Conservation (phyloP, 805 yeast genomes). For the Kazachstania bromeliacearum region DNA sequence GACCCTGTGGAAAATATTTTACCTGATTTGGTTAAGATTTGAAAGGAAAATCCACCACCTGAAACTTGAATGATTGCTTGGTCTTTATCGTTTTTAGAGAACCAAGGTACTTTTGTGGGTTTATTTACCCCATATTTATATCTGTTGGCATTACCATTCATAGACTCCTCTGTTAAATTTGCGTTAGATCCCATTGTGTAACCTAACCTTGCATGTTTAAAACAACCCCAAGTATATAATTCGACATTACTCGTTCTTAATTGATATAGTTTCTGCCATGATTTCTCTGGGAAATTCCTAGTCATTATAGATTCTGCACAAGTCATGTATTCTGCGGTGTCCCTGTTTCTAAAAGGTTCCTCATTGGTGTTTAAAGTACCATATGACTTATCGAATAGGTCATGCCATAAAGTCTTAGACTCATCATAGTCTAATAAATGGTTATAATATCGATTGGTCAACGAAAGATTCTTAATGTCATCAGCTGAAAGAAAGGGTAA, state of each 20-base stretch:
- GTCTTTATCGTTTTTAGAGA: conserved; percentile 9
- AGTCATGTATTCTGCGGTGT: conserved; percentile 16
- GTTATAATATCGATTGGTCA: conserved; percentile 26
- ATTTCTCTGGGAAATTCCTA: conserved; percentile 9
- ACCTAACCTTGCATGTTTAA: conserved; percentile 27
- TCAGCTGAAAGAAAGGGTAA: conserved; percentile 22
- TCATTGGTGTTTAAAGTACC: conserved; percentile 21
- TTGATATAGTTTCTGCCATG: conserved; percentile 23
- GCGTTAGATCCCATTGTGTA: conserved; percentile 20
- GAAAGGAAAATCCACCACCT: conserved; percentile 59
- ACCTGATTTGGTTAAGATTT: conserved; percentile 48
- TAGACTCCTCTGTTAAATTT: conserved; percentile 8
- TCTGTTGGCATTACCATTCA: conserved; percentile 18
- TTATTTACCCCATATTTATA: conserved; percentile 23
- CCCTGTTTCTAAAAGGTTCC: conserved; percentile 21
- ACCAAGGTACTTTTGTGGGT: conserved; percentile 27
- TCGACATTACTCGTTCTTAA: conserved; percentile 14
- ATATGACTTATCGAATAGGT: conserved; percentile 22
- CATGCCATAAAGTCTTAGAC: conserved; percentile 27
- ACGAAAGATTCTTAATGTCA: conserved; percentile 24
- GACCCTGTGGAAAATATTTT: conserved; percentile 46
- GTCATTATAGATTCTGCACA: conserved; percentile 21
- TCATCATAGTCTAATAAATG: conserved; percentile 17
- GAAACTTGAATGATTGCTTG: conserved; percentile 30
- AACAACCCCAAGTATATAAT: conserved; percentile 29